Conservation (phyloP, 2,329 filamentous ascomycete genomes). For the Microsporum canis region DNA sequence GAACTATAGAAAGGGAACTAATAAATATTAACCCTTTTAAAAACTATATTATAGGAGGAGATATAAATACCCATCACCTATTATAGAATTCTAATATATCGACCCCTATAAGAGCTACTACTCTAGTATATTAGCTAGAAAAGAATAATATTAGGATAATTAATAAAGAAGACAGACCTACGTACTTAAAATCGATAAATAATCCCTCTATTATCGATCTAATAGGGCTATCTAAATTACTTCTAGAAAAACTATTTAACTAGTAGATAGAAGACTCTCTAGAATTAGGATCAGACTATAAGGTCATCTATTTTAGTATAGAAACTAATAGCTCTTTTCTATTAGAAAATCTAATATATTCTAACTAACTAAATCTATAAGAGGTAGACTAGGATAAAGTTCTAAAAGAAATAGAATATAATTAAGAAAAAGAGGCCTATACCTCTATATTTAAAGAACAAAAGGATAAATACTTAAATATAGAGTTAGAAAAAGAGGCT, state of each 20-base stretch:
- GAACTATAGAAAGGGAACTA: neutral
- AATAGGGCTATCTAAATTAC: neutral
- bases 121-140: neutral
- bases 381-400: neutral
- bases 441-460: neutral
- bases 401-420: neutral
- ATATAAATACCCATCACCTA: neutral
- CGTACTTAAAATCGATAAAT: neutral
- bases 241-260: neutral
- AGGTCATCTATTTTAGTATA: neutral
- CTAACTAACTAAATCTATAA: neutral
- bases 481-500: neutral
- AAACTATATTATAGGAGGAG: neutral
- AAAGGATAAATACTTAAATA: neutral
- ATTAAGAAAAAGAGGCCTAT: neutral
- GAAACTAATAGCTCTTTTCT: neutral
- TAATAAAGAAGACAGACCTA: neutral
- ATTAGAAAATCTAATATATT: neutral
- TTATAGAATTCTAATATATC: neutral
- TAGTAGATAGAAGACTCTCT: neutral
- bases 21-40: neutral
- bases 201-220: neutral
- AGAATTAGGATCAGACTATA: neutral
- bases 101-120: neutral
- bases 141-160: neutral